Percentiles rank a stretch among this genome's conserved stretches.
These are phyloP conservation scores for Vitis vinifera DNA, from an alignment of 164 flowering plant genomes.

Conservation along the genomic window DNA sequence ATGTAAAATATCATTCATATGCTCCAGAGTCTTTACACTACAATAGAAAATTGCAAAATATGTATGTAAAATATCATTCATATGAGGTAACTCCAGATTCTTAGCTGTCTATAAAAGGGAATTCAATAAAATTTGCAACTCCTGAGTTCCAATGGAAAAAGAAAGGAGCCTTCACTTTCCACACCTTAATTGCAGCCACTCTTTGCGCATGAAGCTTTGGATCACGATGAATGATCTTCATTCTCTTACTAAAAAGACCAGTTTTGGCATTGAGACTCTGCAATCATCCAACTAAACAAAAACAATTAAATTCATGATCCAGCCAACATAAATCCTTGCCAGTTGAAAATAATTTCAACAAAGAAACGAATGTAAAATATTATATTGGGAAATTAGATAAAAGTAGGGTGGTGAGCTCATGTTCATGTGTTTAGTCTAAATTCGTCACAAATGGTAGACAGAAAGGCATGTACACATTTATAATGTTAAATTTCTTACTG, in stretches of 20 bases:
- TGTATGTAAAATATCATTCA: too few species aligned
- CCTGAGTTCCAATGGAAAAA: background rate
- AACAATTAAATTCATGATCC: conserved; percentile 40
- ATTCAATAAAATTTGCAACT: background rate
- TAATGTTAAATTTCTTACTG: too few species aligned
- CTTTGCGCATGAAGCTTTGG: conserved; percentile 88
- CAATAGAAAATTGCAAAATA: too few species aligned
- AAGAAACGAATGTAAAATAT: too few species aligned
- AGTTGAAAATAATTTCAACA: background rate
- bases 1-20: too few species aligned
- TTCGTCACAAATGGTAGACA: too few species aligned
- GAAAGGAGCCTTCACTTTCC: conserved; percentile 5
- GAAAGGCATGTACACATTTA: too few species aligned
- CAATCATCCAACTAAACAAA: conserved; percentile 62
- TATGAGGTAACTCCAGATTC: too few species aligned
- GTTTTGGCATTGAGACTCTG: conserved; percentile 98
- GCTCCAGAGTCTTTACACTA: too few species aligned
- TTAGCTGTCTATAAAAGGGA: background rate
- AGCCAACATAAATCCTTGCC: conserved; percentile 2
- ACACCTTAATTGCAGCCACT: conserved; percentile 94
- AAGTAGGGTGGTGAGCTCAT: too few species aligned
- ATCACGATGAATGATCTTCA: conserved; percentile 90
- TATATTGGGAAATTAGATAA: too few species aligned
- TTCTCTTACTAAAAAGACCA: conserved; percentile 85
- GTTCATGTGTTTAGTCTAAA: too few species aligned